Evolutionary conservation across 371 early-diverging fungal species (phyloP).

Genomic region (Syncephalastrum monosporum): DNA sequence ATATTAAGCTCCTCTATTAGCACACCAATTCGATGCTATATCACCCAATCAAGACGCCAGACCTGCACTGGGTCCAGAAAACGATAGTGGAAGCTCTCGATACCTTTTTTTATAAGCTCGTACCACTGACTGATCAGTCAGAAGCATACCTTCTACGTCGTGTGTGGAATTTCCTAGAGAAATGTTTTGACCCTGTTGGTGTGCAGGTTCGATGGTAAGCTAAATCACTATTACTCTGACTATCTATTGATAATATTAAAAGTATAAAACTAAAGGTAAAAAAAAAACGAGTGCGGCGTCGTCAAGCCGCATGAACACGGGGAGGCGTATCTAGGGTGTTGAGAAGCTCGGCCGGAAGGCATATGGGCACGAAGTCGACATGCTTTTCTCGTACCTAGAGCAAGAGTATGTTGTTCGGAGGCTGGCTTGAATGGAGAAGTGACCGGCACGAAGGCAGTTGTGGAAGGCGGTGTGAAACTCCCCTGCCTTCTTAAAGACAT

Average conservation of each 20-base stretch:
- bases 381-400: background rate
- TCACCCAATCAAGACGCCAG: constrained; percentile 1
- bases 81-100: constrained; percentile 1
- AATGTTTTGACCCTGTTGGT: background rate
- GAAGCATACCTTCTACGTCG: constrained; percentile 4
- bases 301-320: no score
- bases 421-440: background rate
- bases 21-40: background rate
- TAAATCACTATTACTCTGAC: background rate
- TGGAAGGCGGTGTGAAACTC: constrained; percentile 3
- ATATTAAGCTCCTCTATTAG: background rate
- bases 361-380: background rate
- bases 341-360: constrained; percentile 56
- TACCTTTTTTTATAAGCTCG: background rate
- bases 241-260: background rate
- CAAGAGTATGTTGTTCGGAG: constrained; percentile 2
- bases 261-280: background rate
- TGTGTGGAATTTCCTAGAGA: constrained; percentile 5
- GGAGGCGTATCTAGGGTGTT: constrained; percentile 46
- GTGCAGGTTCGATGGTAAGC: constrained; percentile 1
- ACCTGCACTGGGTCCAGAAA: constrained; percentile 1
- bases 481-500: constrained; percentile 3
- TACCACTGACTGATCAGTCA: constrained; percentile 1
- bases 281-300: no score
- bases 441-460: background rate